phyloP scores from a whole-genome alignment of 371 early-diverging fungal genomes.

The Apophysomyces elegans region DNA sequence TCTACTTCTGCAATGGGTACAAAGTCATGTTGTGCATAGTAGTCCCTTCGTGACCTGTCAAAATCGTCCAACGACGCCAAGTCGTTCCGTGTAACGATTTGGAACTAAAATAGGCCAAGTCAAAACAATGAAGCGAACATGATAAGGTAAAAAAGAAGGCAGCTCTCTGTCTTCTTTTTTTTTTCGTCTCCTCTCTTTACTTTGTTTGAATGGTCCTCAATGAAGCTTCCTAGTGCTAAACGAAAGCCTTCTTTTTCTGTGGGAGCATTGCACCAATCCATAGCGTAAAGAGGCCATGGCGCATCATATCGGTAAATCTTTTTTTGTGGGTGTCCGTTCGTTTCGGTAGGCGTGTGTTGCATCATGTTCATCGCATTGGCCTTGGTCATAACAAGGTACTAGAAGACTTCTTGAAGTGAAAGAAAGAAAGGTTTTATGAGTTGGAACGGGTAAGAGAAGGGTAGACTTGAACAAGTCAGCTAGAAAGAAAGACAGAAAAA shows the following conservation, averaged over 20 bases:
- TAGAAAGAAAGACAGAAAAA: background rate
- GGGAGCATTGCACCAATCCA: conserved; percentile 81
- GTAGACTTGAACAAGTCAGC: no score
- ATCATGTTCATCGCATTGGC: conserved; percentile 4
- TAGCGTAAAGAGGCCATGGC: conserved; percentile 85
- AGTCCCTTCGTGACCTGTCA: conserved; percentile 21
- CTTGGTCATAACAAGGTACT: conserved; percentile 7
- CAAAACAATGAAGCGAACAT: conserved; percentile 3
- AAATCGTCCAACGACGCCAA: conserved; percentile 33
- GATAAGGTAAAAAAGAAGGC: background rate
- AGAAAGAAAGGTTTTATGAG: conserved; percentile 3
- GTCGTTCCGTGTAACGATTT: conserved; percentile 66
- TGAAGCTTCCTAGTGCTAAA: conserved; percentile 83
- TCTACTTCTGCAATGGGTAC: conserved; percentile 76
- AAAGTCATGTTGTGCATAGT: conserved; percentile 60
- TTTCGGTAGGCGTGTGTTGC: conserved; percentile 3
- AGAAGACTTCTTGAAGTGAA: background rate
- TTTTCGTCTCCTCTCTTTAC: conserved; percentile 33
- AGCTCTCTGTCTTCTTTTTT: no score
- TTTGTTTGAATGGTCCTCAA: conserved; percentile 84
- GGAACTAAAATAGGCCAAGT: conserved; percentile 44
- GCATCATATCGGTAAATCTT: conserved; percentile 87
- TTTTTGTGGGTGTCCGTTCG: conserved; percentile 35
- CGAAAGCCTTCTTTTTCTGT: conserved; percentile 71
- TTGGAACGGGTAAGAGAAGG: no score